Base-by-base conservation (phyloP, 441 rosid genomes). In the Gossypium davidsonii region DNA sequence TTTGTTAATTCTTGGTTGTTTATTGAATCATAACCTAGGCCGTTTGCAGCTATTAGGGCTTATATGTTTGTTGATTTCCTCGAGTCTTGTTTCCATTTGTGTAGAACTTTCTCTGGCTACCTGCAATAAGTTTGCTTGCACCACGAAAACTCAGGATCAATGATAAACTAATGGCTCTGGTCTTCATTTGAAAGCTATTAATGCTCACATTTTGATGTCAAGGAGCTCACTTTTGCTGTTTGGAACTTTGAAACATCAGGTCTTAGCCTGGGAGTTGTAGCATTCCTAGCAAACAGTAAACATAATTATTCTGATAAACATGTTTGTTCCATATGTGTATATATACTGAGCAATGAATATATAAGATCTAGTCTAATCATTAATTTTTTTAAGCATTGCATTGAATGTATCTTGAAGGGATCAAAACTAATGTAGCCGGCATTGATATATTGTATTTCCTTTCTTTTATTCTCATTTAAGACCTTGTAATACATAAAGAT, bases 401-500 rank as follows among this genome's bases (percentile, higher is more conserved):
- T 31, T 31, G 34, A 1, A 31, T 31, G 34, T 31, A 31, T 31
- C 34, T 31, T 53, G 58, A 53, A 53, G 20, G 20, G 11, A 55
- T 55, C 9, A 55, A 20, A 55, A 3, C 26, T 55, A 55, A 20
- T 18, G 21, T 20, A 28, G 34, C 52, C 0, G 4, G 15, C 26
- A 67, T 9, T 51, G 17, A 39, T 51, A 11, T 37, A 21, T 14
- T 7, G 1, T 49, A 0, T 67, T 65, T 23, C 57, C 10, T 48
- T 20, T 57, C 15, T 71, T 58, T 42, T 58, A n/a, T 42, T 58
- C n/a, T 56, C 1, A 2, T 58, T 71, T 58, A 67, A 48, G 58
- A 26, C 58, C 21, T 26, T 25, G 8, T 39, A 37, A 34, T 69
- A 39, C 10, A 57, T 8, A 57, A 70, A 79, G 75, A 77, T 74